A percentile compares a stretch with the other conserved stretches of the same genome.
These are phyloP conservation scores for Stachybotrys elegans DNA, from an alignment of 2,329 filamentous ascomycete genomes.

Conservation along the genomic window DNA sequence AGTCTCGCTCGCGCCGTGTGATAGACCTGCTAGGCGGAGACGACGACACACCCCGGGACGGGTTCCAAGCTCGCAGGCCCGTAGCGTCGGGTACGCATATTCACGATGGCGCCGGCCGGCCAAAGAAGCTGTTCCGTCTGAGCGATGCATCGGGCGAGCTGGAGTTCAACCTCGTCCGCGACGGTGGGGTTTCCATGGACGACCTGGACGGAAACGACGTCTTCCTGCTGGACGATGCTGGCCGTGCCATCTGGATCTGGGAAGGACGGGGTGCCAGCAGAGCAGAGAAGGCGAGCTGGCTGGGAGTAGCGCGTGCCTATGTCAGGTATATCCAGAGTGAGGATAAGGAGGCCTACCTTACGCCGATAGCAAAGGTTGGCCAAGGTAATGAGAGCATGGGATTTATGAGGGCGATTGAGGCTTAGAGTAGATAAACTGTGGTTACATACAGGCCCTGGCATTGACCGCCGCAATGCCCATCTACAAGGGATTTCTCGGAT, in stretches of 20 bases:
- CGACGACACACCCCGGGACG: constrained; percentile 29
- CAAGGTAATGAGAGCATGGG: constrained; percentile 50
- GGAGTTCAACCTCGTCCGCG: constrained; percentile 53
- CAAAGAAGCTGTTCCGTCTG: constrained; percentile 52
- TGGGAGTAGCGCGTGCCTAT: constrained; percentile 54
- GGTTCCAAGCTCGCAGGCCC: constrained; percentile 38
- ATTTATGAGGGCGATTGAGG: constrained; percentile 43
- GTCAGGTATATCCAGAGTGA: constrained; percentile 34
- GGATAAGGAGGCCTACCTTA: constrained; percentile 32
- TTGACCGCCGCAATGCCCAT: too few relatives aligned
- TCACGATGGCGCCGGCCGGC: constrained; percentile 11
- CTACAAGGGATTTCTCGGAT: too few relatives aligned
- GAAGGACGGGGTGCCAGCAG: constrained; percentile 54
- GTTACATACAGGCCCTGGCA: too few relatives aligned
- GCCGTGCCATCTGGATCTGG: constrained; percentile 61
- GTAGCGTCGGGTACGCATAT: constrained; percentile 22
- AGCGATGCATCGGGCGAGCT: constrained; percentile 56
- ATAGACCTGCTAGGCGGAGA: constrained; percentile 51
- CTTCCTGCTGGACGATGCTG: constrained; percentile 56
- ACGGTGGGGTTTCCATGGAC: constrained; percentile 38
- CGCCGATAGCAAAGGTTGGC: constrained; percentile 51
- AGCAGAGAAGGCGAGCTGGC: constrained; percentile 55
- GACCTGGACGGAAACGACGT: constrained; percentile 57
- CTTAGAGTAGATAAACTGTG: too few relatives aligned
- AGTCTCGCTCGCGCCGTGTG: constrained; percentile 49